Base-by-base conservation (phyloP, 768 basidiomycete genomes). In the Hirschioporus abietinus region DNA sequence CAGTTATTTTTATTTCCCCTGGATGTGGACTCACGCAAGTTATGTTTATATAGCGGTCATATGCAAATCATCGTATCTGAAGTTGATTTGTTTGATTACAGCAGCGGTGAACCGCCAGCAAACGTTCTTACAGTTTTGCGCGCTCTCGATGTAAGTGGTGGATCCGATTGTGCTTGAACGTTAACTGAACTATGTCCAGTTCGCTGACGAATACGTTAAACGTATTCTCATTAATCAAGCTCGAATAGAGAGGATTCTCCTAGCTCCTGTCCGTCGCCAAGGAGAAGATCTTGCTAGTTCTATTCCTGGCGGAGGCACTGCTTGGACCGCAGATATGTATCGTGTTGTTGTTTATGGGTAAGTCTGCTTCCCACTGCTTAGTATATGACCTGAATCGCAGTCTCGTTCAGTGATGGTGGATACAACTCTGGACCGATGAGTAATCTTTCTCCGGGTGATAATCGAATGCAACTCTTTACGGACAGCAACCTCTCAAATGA, bases 11-110 rank as follows among this genome's bases (percentile, higher is more conserved):
- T 1, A 66, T 36, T 10, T 10, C 35, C 20, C 35, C 34, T 58
- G 36, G 25, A 25, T 5, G 36, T 65, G 35, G n/a, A 60, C 12
- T 35, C 34, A 26, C 57, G 62, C 60, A 42, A 36, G 23, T 35
- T 30, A 26, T 24, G 2, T 8, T 30, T 30, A 30, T 64, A 18
- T 67, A 91, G 90, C 69, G 66, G 58, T 9, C 74, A 83, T 25
- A 78, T 75, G 25, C 77, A 76, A 7, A 86, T 95, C 67, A 82
- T 92, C 70, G 86, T 90, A 64, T 82, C 85, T 25, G 82, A 85
- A 66, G 87, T 82, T 52, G 94, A 96, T 71, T 70, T 92, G 57
- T 98, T 97, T 74, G 93, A 97, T 72, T 96, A 85, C 71, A 81
- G 81, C 42, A 67, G 70, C 1, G 95, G 95, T 27, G 94, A 96